Evolutionary conservation across 1,284 basidiomycete genomes (phyloP).

Genomic region (Coniferiporia sulphurascens): DNA sequence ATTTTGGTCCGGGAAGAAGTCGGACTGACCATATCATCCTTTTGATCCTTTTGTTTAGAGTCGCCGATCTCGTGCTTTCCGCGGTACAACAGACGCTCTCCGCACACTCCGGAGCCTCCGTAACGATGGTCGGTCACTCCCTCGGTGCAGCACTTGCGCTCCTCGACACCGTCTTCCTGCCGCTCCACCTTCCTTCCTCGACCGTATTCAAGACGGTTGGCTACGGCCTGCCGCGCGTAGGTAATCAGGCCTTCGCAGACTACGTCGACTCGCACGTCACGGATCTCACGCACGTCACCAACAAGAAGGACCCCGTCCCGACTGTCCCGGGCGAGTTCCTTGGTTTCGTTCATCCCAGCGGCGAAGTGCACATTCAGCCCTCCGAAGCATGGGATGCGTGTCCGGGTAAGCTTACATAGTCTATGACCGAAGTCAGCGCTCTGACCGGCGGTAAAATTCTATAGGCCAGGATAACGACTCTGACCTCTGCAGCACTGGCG

Average conservation of each 20-base stretch:
- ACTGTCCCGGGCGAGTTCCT: conserved; percentile 29
- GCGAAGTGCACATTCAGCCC: conserved; percentile 29
- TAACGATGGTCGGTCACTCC: conserved; percentile 38
- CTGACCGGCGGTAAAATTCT: not conserved
- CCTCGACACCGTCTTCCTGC: conserved; percentile 44
- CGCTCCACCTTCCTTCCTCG: conserved; percentile 35
- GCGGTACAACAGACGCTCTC: conserved; percentile 33
- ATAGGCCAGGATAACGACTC: conserved; percentile 20
- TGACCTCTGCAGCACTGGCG: conserved; percentile 17
- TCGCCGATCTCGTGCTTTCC: conserved; percentile 32
- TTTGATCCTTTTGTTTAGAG: conserved; percentile 21
- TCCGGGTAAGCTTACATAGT: conserved; percentile 17
- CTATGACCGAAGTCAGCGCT: not conserved
- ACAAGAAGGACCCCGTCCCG: conserved; percentile 29
- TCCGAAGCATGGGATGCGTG: conserved; percentile 23
- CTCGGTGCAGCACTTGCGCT: conserved; percentile 45
- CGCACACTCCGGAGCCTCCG: conserved; percentile 25
- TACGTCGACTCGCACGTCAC: conserved; percentile 21
- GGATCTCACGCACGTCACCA: conserved; percentile 26
- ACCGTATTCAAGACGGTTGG: conserved; percentile 37
- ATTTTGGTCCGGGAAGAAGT: conserved; percentile 10
- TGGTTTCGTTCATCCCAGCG: conserved; percentile 27
- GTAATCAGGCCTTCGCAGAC: conserved; percentile 25
- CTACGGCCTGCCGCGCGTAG: conserved; percentile 39
- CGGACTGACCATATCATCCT: conserved; percentile 10